These are phyloP conservation scores for Fraxinus xanthoxyloides DNA, from an alignment of 305 asterid genomes.

Conservation along the genomic window DNA sequence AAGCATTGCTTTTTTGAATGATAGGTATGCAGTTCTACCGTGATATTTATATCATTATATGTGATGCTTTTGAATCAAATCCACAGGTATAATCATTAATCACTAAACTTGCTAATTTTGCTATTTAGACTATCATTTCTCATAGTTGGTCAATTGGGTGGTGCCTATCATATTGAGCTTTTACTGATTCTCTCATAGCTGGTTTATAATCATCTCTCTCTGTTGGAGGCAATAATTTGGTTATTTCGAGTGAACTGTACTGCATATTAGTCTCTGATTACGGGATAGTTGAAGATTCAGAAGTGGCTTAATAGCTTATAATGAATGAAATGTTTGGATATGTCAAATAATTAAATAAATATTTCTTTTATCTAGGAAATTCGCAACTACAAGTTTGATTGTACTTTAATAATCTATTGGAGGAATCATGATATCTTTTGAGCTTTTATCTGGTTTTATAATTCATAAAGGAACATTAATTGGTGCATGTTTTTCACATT, in stretches of 20 bases:
- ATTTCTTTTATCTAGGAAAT: background rate
- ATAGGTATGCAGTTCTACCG: conserved; percentile 48
- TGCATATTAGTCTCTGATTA: background rate
- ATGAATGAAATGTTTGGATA: background rate
- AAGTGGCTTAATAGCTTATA: background rate
- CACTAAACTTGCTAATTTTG: background rate
- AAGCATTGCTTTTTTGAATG: conserved; percentile 84
- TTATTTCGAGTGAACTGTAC: background rate
- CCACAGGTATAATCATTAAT: background rate
- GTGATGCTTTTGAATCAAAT: background rate
- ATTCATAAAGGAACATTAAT: background rate
- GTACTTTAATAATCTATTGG: background rate
- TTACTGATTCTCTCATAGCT: too few species aligned
- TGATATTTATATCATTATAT: background rate
- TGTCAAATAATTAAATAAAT: background rate
- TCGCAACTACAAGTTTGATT: background rate
- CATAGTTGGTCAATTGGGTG: conserved; percentile 1
- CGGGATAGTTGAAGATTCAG: background rate
- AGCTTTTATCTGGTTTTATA: background rate
- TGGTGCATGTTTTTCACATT: background rate
- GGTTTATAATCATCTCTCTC: too few species aligned
- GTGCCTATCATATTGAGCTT: background rate
- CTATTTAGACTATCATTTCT: background rate
- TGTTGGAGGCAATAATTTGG: background rate
- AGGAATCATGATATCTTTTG: background rate